Conservation (phyloP, 2,329 filamentous ascomycete genomes). For the Aureobasidium mangrovei region DNA sequence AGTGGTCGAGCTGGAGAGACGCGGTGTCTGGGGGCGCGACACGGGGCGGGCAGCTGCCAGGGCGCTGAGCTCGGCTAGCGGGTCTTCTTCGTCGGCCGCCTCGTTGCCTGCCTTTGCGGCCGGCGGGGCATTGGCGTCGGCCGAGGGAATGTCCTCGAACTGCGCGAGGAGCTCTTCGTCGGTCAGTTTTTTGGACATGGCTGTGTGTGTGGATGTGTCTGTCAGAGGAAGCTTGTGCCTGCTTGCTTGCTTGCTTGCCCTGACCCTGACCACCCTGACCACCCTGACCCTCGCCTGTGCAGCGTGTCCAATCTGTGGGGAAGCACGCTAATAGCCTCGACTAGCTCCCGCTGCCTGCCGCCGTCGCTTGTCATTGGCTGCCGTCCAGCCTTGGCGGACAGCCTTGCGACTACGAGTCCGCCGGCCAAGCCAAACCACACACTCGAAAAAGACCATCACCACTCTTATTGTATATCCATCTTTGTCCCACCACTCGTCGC, state of each 20-base stretch:
- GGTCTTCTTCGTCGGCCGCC: conserved; percentile 52
- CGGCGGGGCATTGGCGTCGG: conserved; percentile 43
- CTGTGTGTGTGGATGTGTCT: background rate
- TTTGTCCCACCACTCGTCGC: background rate
- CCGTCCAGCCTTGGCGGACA: background rate
- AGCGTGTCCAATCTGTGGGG: conserved; percentile 1
- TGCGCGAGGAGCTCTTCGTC: conserved; percentile 38
- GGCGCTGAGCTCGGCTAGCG: conserved; percentile 79
- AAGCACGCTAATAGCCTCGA: conserved; percentile 1
- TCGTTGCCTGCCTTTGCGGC: conserved; percentile 28
- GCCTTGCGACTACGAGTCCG: conserved; percentile 9
- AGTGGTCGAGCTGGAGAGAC: conserved; percentile 43
- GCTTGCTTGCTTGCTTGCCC: background rate
- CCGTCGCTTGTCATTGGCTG: conserved; percentile 5
- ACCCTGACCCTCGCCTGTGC: too few species aligned
- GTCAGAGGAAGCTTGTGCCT: background rate
- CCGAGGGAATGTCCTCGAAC: conserved; percentile 36
- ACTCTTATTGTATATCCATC: background rate
- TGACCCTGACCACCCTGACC: too few species aligned
- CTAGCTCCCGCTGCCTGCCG: conserved; percentile 3
- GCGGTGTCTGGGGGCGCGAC: conserved; percentile 75
- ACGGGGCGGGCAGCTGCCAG: conserved; percentile 61
- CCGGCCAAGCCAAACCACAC: conserved; percentile 4
- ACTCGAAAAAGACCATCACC: conserved; percentile 10
- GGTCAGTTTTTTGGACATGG: conserved; percentile 27